A percentile compares a stretch with the other conserved stretches of the same genome.
Conservation (phyloP, 345 rosid genomes). For the Trapa incisa region DNA sequence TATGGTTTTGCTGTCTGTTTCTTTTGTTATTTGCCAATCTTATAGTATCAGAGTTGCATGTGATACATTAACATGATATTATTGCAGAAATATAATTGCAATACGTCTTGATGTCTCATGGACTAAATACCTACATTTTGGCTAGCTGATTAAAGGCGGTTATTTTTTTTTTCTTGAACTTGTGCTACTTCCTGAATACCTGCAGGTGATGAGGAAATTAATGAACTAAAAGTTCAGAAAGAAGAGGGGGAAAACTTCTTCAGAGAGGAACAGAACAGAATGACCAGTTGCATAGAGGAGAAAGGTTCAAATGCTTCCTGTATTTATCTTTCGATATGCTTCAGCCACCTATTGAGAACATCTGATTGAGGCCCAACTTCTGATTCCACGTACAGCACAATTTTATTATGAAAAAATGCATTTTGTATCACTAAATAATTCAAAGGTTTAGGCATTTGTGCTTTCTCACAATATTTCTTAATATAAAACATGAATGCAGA, state of each 20-base stretch:
- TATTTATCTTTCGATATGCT: background rate
- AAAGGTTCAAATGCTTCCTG: slow-evolving; percentile 32
- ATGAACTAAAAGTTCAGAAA: slow-evolving; percentile 46
- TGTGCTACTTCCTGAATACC: slow-evolving; percentile 9
- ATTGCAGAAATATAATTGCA: no score
- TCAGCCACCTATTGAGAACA: background rate
- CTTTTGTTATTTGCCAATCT: background rate
- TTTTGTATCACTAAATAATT: background rate
- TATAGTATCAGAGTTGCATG: no score
- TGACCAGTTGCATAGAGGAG: slow-evolving; percentile 39
- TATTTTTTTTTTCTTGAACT: no score
- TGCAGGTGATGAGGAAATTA: slow-evolving; percentile 53
- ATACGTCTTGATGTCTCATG: no score
- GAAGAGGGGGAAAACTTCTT: slow-evolving; percentile 40
- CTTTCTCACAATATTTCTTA: background rate
- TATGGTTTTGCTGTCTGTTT: slow-evolving; percentile 22
- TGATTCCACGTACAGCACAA: no score
- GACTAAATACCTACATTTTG: no score
- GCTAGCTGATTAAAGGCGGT: no score
- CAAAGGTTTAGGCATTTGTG: background rate
- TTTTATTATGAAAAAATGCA: no score
- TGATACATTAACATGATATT: background rate
- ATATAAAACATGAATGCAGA: slow-evolving; percentile 23
- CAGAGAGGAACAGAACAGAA: slow-evolving; percentile 31
- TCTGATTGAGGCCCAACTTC: no score